A percentile compares a stretch with the other conserved stretches of the same genome.
These are phyloP conservation scores for Pisolithus microcarpus DNA, from an alignment of 768 basidiomycete genomes.

Conservation along the genomic window DNA sequence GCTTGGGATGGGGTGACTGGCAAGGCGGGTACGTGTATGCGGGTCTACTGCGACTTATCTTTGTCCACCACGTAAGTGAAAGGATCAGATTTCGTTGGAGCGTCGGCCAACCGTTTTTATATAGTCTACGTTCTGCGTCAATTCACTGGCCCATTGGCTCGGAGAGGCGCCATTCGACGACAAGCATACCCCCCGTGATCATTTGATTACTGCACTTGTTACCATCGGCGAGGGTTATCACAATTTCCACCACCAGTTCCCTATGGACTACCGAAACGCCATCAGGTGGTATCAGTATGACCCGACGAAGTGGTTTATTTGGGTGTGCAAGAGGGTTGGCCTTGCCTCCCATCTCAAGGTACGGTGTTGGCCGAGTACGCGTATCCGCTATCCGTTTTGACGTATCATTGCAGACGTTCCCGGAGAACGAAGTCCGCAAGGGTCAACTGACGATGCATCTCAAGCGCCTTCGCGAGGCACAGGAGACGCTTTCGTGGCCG, in stretches of 20 bases:
- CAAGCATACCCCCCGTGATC: conserved; percentile 90
- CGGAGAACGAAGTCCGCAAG: conserved; percentile 71
- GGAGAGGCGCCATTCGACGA: conserved; percentile 91
- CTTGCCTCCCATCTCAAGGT: conserved; percentile 53
- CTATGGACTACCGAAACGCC: conserved; percentile 95
- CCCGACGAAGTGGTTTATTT: conserved; percentile 88
- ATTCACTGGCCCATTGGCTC: conserved; percentile 95
- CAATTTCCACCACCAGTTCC: conserved; percentile 97
- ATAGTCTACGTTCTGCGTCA: conserved; percentile 93
- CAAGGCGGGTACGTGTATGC: conserved; percentile 83
- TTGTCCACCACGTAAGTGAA: conserved; percentile 77
- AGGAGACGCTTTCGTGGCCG: conserved; percentile 77
- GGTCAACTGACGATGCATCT: conserved; percentile 93
- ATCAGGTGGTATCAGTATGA: conserved; percentile 90
- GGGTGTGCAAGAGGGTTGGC: conserved; percentile 41
- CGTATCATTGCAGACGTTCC: conserved; percentile 35
- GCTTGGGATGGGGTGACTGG: conserved; percentile 80
- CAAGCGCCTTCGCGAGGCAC: conserved; percentile 73
- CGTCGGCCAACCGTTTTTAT: not conserved
- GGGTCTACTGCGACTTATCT: conserved; percentile 66
- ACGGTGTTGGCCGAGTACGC: not conserved
- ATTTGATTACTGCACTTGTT: conserved; percentile 79
- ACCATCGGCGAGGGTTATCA: conserved; percentile 97
- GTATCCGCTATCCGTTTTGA: not conserved
- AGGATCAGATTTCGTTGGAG: not conserved